Evolutionary conservation across 345 rosid species (phyloP), one percentile per base, ranked within the genome.

Genomic region (Gossypium stocksii): DNA sequence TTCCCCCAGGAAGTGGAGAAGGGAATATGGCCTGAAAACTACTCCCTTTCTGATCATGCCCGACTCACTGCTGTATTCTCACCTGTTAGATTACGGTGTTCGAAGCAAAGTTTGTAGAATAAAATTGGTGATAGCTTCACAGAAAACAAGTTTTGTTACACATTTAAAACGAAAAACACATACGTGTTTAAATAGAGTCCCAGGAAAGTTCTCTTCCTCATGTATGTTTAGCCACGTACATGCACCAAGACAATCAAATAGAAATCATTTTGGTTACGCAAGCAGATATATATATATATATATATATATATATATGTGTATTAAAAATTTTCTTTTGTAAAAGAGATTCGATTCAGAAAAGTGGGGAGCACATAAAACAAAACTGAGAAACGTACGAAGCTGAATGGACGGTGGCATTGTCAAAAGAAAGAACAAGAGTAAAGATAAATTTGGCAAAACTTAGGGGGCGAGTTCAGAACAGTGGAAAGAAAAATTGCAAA

Each of bases 21-120:
- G 80, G 97, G 97, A 74, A 78, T 78, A 73, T 94, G 98, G 97
- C 98, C 98, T 0, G 97, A 92, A 69, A 84, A 86, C 73, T 90
- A 92, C 78, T 89, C 80, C 44, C 90, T 94, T 15, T 94, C 95
- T 0, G 98, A 94, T 79, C 98, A 94, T 66, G 97, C 97, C 57
- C 84, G 90, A 45, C 97, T 92, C 67, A 90, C 93, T 0, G 97
- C 91, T 25, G 91, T 87, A 14, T 91, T 94, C 72, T 88, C 93
- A 9, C 98, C 97, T 0, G 84, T 90, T 64, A 85, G 83, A 78
- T 86, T 94, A 89, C 85, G 83, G 2, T 85, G 89, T 82, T 77
- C 83, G 2, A 81, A 63, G 56, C 9, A 25, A 16, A 20, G 29
- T 59, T 14, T 25, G 52, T 69, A 69, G 72, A 69, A 44, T 16